Base-by-base conservation (phyloP, 495 filamentous ascomycete genomes). In the Xylaria scruposa region DNA sequence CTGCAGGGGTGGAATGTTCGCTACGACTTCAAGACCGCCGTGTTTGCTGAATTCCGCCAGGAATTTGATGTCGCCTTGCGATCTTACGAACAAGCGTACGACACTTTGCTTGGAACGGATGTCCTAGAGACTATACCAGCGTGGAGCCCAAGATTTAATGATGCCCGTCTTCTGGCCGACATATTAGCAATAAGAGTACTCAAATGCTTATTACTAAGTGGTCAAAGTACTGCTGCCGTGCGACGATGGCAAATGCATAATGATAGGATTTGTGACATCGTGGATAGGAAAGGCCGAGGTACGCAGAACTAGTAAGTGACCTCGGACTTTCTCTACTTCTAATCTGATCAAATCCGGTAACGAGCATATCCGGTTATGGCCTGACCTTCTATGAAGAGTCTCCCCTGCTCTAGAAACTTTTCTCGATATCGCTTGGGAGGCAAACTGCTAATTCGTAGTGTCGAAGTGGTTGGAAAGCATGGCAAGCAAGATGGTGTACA, bases 1-100 rank as follows among this genome's bases (percentile, higher is more conserved):
- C 85, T 89, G 13, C 91, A 93, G 67, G 94, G 92, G 5, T 98
- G 95, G 95, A 93, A 91, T 78, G 90, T 94, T 26, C 91, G 95
- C 2, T 97, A 97, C 78, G 95, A 98, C 75, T 94, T 95, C 83
- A 98, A 98, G 76, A 87, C 93, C 36, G 95, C 93, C 9, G 85
- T 97, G 1, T 93, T 97, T 76, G 93, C 95, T 42, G 94, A 97
- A 77, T 97, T 94, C 72, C 88, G 95, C 15, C 91, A 93, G 77
- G 95, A 98, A 76, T 93, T 95, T 88, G 94, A 97, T 75, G 89
- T 87, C 38, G 94, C 95, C 0, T 83, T 90, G 62, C 88, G 93
- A 40, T 94, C 92, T 67, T 97, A 92, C 73, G 92, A 94, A 74
- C 89, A 90, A 76, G 93, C 94, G 8, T 94, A 97, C 76, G 94